Conservation (phyloP, 371 early-diverging fungal species). For the Mucor racemosus region DNA sequence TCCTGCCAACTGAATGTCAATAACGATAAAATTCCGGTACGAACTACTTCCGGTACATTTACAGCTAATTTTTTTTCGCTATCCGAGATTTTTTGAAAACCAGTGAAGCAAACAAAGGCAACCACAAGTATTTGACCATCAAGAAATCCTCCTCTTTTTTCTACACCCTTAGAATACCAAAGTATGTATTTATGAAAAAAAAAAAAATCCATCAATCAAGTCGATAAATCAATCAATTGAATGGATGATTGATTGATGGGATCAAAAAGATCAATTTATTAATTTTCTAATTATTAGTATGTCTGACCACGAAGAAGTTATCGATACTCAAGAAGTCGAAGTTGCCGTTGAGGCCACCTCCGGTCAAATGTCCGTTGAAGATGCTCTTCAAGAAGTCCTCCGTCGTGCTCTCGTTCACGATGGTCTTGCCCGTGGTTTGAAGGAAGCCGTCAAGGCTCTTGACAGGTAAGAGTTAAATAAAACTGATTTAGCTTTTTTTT, state of each 20-base stretch:
- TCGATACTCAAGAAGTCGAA: constrained; percentile 72
- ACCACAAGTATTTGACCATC: neutral
- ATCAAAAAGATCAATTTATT: too few species aligned
- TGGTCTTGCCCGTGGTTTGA: constrained; percentile 97
- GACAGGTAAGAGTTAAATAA: constrained; percentile 71
- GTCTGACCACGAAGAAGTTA: constrained; percentile 70
- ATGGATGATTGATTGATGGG: too few species aligned
- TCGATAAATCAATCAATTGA: too few species aligned
- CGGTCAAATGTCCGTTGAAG: constrained; percentile 90
- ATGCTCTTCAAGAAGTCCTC: constrained; percentile 96
- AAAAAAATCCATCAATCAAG: neutral
- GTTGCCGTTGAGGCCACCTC: constrained; percentile 76
- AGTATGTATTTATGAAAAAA: constrained; percentile 19
- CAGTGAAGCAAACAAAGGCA: constrained; percentile 1
- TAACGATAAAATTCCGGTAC: neutral
- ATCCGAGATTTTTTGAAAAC: neutral
- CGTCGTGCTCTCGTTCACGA: constrained; percentile 95
- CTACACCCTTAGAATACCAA: constrained; percentile 25
- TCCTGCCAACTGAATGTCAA: too few species aligned
- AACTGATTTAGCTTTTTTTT: too few species aligned
- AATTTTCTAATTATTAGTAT: constrained; percentile 17
- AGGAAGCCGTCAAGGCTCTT: constrained; percentile 97
- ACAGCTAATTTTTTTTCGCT: neutral
- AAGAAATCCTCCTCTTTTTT: constrained; percentile 27
- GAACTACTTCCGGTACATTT: neutral